Percentiles rank a stretch among this genome's conserved stretches.
phyloP scores from a whole-genome alignment of 441 rosid species.

The Isatis lusitanica region DNA sequence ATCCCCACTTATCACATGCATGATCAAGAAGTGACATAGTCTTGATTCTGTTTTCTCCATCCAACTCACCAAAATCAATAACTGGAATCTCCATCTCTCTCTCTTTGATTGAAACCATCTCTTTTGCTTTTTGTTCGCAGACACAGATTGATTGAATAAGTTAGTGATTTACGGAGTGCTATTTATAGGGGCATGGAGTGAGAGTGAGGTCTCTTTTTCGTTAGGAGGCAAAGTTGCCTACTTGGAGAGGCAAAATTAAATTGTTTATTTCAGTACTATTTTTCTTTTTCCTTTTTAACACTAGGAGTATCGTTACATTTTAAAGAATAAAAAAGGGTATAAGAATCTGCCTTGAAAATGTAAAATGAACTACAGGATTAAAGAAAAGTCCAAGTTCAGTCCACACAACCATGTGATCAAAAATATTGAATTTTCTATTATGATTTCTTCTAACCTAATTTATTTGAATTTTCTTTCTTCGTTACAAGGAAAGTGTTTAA shows the following conservation, averaged over 20 bases:
- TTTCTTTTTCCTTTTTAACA: background rate
- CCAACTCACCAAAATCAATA: conserved; percentile 61
- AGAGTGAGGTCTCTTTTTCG: background rate
- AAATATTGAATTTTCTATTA: conserved; percentile 13
- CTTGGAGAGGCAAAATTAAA: conserved; percentile 32
- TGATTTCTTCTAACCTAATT: conserved; percentile 38
- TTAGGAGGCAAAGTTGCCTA: conserved; percentile 33
- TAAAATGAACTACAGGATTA: conserved; percentile 18
- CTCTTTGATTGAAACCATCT: conserved; percentile 20
- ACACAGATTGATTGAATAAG: conserved; percentile 13
- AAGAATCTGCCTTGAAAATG: conserved; percentile 38
- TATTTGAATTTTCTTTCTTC: conserved; percentile 28
- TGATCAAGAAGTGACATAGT: conserved; percentile 71
- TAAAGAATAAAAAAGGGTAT: background rate
- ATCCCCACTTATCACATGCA: conserved; percentile 93
- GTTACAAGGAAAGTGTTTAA: conserved; percentile 32
- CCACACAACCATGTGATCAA: conserved; percentile 44
- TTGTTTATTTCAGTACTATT: conserved; percentile 18
- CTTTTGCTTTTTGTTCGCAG: background rate
- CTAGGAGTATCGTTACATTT: background rate
- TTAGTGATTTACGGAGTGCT: conserved; percentile 33
- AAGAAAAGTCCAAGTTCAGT: conserved; percentile 51
- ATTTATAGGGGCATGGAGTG: conserved; percentile 47
- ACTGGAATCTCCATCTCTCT: conserved; percentile 63
- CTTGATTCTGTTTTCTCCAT: conserved; percentile 60